These are phyloP conservation scores for Trichoderma afroharzianum DNA, from an alignment of 2,329 filamentous ascomycete species.

Conservation along the genomic window DNA sequence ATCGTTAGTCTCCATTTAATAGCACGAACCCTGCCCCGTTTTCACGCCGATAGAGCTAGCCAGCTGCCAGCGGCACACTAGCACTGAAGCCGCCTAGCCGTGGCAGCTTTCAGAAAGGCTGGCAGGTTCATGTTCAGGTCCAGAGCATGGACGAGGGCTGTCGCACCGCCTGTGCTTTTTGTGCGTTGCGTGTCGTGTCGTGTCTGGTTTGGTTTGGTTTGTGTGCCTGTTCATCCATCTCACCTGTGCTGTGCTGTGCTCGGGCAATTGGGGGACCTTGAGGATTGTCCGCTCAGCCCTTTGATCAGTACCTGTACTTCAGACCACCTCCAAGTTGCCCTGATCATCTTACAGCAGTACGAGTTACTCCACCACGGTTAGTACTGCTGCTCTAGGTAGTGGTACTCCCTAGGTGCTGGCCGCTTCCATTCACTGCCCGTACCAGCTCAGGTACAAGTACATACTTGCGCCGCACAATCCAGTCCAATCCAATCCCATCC, in stretches of 20 bases:
- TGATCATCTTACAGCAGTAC: too few species aligned
- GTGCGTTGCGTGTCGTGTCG: neutral
- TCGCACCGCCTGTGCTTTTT: neutral
- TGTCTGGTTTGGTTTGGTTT: too few species aligned
- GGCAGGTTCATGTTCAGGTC: neutral
- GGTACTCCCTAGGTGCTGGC: neutral
- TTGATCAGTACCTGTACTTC: neutral
- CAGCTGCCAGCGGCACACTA: neutral
- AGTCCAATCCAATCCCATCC: neutral
- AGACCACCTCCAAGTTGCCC: neutral
- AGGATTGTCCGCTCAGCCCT: neutral
- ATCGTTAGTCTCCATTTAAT: neutral
- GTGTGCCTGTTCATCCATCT: neutral
- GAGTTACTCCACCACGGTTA: neutral
- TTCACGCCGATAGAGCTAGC: conserved; percentile 4
- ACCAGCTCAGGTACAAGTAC: neutral
- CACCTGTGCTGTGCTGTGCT: neutral
- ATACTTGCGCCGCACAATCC: neutral
- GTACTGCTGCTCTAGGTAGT: neutral
- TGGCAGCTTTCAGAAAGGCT: neutral
- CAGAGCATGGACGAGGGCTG: neutral
- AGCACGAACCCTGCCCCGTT: conserved; percentile 1
- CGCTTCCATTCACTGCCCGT: neutral
- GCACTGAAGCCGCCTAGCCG: neutral
- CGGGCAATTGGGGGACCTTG: neutral